Evolutionary conservation across 2,329 filamentous ascomycete species (phyloP).

Genomic region (Colletotrichum coccodes): DNA sequence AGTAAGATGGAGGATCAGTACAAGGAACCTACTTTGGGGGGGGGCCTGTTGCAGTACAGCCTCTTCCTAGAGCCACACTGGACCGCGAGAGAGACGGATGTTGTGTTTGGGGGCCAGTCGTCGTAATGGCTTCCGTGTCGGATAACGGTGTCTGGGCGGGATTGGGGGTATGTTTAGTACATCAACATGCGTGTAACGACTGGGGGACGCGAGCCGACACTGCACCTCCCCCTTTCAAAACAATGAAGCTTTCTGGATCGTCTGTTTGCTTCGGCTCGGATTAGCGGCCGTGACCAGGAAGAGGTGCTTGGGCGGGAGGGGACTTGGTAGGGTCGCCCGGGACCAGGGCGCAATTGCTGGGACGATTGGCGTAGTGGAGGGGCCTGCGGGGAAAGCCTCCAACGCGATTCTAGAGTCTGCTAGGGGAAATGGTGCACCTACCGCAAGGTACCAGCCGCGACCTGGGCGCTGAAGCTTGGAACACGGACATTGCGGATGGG

Average conservation of each 20-base stretch:
- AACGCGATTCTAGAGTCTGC: background rate
- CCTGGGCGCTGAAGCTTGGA: background rate
- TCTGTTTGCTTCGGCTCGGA: constrained; percentile 15
- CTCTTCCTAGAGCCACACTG: constrained; percentile 12
- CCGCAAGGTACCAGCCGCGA: background rate
- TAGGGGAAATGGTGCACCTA: background rate
- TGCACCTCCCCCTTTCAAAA: background rate
- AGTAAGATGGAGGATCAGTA: constrained; percentile 14
- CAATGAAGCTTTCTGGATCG: constrained; percentile 26
- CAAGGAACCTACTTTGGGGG: background rate
- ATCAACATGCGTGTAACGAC: constrained; percentile 1
- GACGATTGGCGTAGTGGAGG: constrained; percentile 5
- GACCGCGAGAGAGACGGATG: background rate
- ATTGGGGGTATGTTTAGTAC: background rate
- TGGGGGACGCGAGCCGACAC: constrained; percentile 9
- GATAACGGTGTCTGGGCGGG: background rate
- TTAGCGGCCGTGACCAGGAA: constrained; percentile 22
- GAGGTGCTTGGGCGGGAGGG: background rate
- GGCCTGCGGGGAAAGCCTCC: constrained; percentile 21
- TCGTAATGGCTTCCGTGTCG: constrained; percentile 21
- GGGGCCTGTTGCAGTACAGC: constrained; percentile 1
- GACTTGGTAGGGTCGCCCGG: background rate
- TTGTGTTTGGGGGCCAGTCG: background rate
- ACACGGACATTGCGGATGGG: constrained; percentile 18
- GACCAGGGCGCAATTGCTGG: constrained; percentile 20